Percentiles rank a stretch among this genome's conserved stretches.
Conservation (phyloP, 768 basidiomycete genomes). For the Mycena chlorophos region DNA sequence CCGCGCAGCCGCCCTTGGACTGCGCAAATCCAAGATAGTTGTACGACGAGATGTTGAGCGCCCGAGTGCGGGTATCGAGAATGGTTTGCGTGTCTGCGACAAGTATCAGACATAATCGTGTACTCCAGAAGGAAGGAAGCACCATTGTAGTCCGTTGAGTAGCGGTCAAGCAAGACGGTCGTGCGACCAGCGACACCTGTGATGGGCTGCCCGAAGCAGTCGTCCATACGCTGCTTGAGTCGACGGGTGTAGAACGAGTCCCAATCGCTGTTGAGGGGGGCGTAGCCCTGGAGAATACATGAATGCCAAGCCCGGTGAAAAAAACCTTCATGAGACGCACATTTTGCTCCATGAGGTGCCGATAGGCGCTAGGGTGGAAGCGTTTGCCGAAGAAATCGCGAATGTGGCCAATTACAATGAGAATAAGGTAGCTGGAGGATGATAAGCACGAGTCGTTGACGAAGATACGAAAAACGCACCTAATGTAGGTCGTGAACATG, state of each 20-base stretch:
- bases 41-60: constrained; percentile 96
- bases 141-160: constrained; percentile 78
- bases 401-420: constrained; percentile 89
- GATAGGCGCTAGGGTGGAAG: constrained; percentile 65
- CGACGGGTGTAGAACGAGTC: constrained; percentile 99
- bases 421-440: constrained; percentile 74
- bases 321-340: constrained; percentile 55
- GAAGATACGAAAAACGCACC: constrained; percentile 1
- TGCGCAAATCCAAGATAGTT: constrained; percentile 99
- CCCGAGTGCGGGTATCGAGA: constrained; percentile 80
- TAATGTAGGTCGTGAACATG: constrained; percentile 84
- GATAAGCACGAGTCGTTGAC: neutral
- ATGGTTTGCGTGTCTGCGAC: neutral
- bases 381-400: constrained; percentile 95
- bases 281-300: constrained; percentile 71
- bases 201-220: constrained; percentile 90
- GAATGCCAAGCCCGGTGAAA: constrained; percentile 4
- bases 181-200: constrained; percentile 97
- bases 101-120: too few species aligned
- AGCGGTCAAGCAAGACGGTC: constrained; percentile 81
- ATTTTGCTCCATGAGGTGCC: constrained; percentile 79
- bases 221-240: constrained; percentile 90
- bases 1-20: constrained; percentile 88
- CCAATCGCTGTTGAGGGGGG: constrained; percentile 95
- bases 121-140: constrained; percentile 57